Conservation (phyloP, 2,329 filamentous ascomycete genomes). For the Verticillium tricorpus region DNA sequence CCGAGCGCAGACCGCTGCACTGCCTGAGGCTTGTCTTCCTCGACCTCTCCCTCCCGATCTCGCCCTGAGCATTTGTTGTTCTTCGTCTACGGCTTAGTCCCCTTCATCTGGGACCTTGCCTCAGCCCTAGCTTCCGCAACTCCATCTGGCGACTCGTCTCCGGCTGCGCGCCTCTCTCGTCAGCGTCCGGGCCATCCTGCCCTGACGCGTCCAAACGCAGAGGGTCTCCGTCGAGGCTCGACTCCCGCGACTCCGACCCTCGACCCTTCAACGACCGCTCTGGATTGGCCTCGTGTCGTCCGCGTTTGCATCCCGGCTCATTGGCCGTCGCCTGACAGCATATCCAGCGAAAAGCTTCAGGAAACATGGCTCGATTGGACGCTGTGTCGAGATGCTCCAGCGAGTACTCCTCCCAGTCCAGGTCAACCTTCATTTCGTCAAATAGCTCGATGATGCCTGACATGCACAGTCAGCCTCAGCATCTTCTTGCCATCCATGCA, state of each 20-base stretch:
- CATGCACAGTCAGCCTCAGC: neutral
- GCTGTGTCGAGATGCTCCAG: slow-evolving; percentile 12
- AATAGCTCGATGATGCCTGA: slow-evolving; percentile 11
- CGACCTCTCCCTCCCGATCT: neutral
- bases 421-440: slow-evolving; percentile 9
- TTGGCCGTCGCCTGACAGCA: slow-evolving; percentile 8
- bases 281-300: slow-evolving; percentile 12
- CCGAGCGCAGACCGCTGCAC: neutral
- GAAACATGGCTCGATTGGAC: slow-evolving; percentile 8
- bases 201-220: neutral
- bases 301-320: slow-evolving; percentile 8
- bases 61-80: neutral
- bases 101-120: neutral
- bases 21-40: neutral
- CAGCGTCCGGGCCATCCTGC: neutral
- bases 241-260: slow-evolving; percentile 8
- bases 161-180: neutral
- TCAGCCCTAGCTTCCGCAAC: neutral
- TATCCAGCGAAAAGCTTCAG: slow-evolving; percentile 13
- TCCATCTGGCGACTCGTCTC: neutral
- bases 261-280: slow-evolving; percentile 12
- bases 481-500: neutral
- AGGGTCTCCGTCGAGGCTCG: slow-evolving; percentile 2
- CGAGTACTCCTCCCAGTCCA: slow-evolving; percentile 2
- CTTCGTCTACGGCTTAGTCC: neutral